Evolutionary conservation across 306 rosid genomes (phyloP).

Genomic region (Cucumis melo): DNA sequence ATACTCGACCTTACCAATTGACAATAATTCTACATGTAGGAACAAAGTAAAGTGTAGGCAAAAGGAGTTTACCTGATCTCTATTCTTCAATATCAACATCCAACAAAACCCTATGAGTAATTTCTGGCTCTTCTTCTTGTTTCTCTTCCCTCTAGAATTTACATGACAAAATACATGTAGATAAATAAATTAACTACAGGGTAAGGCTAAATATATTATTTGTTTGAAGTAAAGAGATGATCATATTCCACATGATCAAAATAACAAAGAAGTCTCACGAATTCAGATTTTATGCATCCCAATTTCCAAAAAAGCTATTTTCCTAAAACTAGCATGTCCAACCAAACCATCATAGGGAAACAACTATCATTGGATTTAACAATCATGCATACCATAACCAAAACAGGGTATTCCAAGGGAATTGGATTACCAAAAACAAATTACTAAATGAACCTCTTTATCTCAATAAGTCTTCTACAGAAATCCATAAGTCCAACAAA

Average conservation of each 20-base stretch:
- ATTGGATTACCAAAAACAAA: background rate
- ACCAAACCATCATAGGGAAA: background rate
- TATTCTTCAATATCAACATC: too few relatives aligned
- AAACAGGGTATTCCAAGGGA: background rate
- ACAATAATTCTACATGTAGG: background rate
- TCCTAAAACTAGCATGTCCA: background rate
- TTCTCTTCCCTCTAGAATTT: too few relatives aligned
- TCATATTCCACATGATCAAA: background rate
- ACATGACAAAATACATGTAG: too few relatives aligned
- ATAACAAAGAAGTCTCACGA: background rate
- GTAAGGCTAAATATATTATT: too few relatives aligned
- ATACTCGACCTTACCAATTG: background rate
- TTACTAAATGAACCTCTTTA: background rate
- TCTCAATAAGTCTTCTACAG: background rate
- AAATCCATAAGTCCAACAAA: too few relatives aligned
- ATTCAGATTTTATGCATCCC: background rate
- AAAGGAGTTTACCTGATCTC: too few relatives aligned
- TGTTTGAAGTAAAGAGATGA: too few relatives aligned
- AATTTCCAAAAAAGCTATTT: background rate
- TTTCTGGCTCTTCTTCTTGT: too few relatives aligned
- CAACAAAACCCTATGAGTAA: too few relatives aligned
- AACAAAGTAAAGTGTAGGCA: background rate
- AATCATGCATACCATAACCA: background rate
- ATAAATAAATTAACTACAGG: too few relatives aligned
- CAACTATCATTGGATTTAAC: background rate